Base-by-base conservation (phyloP, 106 monocot species). In the Acorus calamus region DNA sequence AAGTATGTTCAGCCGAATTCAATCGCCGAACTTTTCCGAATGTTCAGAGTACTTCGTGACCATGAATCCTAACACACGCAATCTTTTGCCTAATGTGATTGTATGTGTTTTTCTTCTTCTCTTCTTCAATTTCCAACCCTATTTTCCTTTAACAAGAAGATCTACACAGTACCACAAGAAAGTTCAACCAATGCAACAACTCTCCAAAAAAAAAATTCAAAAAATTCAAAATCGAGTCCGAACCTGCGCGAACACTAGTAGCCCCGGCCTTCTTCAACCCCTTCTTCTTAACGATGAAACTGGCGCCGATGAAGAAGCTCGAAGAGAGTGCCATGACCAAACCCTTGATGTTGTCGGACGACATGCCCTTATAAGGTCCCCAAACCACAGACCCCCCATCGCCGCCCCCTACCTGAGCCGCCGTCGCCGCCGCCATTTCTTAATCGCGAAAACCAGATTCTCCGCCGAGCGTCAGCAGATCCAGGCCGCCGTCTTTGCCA, bases 171-270 rank as follows among this genome's bases (percentile, higher is more conserved):
- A 28, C 28, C 0, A 11, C 57, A 14, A 28, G 52, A 47, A 52
- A 59, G 52, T 41, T 43, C 55, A 59, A 28, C 47, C 11, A 62
- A 52, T 10, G 4, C 66, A 50, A 50, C 28, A 53, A 41, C n/a
- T 7, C 8, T 11, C 13, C 53, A 45, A 14, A 53, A 50, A 28
- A 10, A 14, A 44, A 9, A 59, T 6, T 9, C 49, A 13, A 5
- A n/a, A 51, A 48, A 42, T 46, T 5, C 4, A 6, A 14, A 42
- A 8, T 8, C n/a, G 53, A 6, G 54, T 50, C n/a, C n/a, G 11
- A 56, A 94, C 94, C 94, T 69, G 94, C 94, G 61, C 94, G 77
- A 47, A 91, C 67, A 4, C 94, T 87, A 14, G 87, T 83, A 7
- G 78, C 80, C 9, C 81, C 90, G 6, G 94, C 94, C 80, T 79